These are phyloP conservation scores for Aspergillus cejpii DNA, from an alignment of 2,329 filamentous ascomycete species.

Conservation along the genomic window DNA sequence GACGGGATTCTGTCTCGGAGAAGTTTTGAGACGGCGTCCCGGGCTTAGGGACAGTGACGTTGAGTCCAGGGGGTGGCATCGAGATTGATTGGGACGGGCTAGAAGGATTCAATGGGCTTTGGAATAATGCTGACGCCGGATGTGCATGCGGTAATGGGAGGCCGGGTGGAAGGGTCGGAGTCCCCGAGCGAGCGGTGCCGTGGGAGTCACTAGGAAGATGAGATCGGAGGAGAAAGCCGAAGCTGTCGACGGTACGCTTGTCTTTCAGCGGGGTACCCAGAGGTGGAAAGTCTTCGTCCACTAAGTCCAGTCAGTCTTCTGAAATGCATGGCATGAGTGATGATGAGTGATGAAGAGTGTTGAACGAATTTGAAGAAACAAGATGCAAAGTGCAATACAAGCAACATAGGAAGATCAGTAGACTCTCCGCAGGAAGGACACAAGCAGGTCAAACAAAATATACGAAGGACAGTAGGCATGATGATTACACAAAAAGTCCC, in stretches of 20 bases:
- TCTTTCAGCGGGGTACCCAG: slow-evolving; percentile 37
- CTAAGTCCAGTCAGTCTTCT: slow-evolving; percentile 31
- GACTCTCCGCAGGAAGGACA: slow-evolving; percentile 4
- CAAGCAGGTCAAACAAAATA: slow-evolving; percentile 18
- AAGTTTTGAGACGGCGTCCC: slow-evolving; percentile 27
- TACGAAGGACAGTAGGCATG: slow-evolving; percentile 25
- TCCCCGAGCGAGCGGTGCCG: slow-evolving; percentile 30
- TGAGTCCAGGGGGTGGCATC: slow-evolving; percentile 26
- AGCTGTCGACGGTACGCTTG: slow-evolving; percentile 28
- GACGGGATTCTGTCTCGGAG: slow-evolving; percentile 19
- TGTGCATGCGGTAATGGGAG: slow-evolving; percentile 40
- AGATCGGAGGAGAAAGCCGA: slow-evolving; percentile 33
- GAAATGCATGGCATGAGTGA: slow-evolving; percentile 13
- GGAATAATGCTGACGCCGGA: slow-evolving; percentile 30
- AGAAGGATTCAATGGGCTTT: slow-evolving; percentile 26
- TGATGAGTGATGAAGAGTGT: neutral
- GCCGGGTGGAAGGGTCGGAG: slow-evolving; percentile 38
- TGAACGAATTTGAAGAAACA: neutral
- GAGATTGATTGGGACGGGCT: slow-evolving; percentile 27
- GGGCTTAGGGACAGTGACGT: slow-evolving; percentile 20
- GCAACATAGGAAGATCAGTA: neutral
- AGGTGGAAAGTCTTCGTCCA: slow-evolving; percentile 45
- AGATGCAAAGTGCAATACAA: neutral
- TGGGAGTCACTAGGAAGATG: slow-evolving; percentile 30
- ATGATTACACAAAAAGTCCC: slow-evolving; percentile 33